A percentile compares a stretch with the other conserved stretches of the same genome.
These are phyloP conservation scores for Myriosclerotinia curreyana DNA, from an alignment of 2,329 filamentous ascomycete species.

Conservation along the genomic window DNA sequence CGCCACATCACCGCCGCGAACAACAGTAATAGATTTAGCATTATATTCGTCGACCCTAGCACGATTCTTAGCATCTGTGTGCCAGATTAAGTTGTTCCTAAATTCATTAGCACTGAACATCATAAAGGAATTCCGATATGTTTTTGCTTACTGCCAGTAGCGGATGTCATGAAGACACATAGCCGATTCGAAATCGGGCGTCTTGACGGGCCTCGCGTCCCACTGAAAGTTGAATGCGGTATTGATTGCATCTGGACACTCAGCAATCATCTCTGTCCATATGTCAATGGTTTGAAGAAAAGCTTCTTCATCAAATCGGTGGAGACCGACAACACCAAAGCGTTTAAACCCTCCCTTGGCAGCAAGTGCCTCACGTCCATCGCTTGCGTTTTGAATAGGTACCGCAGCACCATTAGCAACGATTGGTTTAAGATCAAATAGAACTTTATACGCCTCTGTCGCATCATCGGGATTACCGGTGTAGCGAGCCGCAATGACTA, in stretches of 20 bases:
- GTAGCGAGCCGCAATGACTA: constrained; percentile 20
- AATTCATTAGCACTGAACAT: not conserved
- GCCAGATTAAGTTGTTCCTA: constrained; percentile 20
- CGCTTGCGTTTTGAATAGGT: constrained; percentile 17
- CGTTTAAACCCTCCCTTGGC: constrained; percentile 20
- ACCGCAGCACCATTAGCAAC: not conserved
- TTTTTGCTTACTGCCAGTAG: constrained; percentile 19
- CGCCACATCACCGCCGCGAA: not conserved
- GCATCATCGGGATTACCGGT: constrained; percentile 17
- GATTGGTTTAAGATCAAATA: constrained; percentile 12
- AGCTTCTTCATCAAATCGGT: constrained; percentile 16
- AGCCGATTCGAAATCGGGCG: constrained; percentile 18
- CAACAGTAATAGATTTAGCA: not conserved
- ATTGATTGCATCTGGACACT: constrained; percentile 22
- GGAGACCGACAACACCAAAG: constrained; percentile 21
- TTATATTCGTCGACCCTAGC: constrained; percentile 6
- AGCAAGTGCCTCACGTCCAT: constrained; percentile 19
- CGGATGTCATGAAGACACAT: constrained; percentile 18
- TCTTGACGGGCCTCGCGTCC: constrained; percentile 10
- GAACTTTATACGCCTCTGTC: not conserved
- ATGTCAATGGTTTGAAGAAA: constrained; percentile 21
- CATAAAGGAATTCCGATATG: not conserved
- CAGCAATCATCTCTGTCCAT: constrained; percentile 16
- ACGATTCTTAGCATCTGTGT: constrained; percentile 8
- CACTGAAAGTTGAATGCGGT: constrained; percentile 23